Percentiles rank a stretch among this genome's conserved stretches.
phyloP scores from a whole-genome alignment of 768 basidiomycete genomes.

The Sporobolomyces phaffii region DNA sequence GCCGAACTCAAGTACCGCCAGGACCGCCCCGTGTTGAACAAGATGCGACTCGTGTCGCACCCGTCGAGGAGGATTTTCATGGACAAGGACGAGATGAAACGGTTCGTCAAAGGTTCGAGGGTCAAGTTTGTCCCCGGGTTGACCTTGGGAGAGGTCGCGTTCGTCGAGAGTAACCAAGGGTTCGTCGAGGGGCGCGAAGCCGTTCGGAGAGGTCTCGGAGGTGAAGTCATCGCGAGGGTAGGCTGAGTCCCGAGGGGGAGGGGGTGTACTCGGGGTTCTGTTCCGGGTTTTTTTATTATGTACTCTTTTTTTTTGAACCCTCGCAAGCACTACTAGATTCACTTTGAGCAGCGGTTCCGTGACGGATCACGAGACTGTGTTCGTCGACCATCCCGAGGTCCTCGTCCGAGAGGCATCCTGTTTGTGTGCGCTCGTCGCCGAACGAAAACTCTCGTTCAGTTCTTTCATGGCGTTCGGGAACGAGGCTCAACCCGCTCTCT shows the following conservation, averaged over 20 bases:
- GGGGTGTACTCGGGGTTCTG: too few relatives aligned
- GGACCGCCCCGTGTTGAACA: conserved; percentile 71
- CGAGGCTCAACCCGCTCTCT: too few relatives aligned
- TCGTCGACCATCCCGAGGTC: too few relatives aligned
- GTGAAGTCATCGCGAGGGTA: conserved; percentile 58
- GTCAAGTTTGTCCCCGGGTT: conserved; percentile 75
- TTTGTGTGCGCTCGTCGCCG: too few relatives aligned
- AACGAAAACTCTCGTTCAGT: too few relatives aligned
- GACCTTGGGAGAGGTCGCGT: conserved; percentile 85
- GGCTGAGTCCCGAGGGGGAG: conserved; percentile 2
- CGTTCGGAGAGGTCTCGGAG: conserved; percentile 64
- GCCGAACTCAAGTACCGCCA: conserved; percentile 88
- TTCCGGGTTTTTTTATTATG: too few relatives aligned
- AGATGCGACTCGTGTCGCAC: conserved; percentile 75
- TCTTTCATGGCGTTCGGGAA: too few relatives aligned
- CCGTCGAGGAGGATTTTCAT: conserved; percentile 77
- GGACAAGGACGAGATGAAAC: conserved; percentile 63
- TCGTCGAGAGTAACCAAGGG: conserved; percentile 67
- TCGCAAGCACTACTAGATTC: too few relatives aligned
- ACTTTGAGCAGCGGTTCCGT: too few relatives aligned
- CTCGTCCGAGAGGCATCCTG: too few relatives aligned
- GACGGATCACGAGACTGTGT: too few relatives aligned
- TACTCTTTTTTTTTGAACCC: too few relatives aligned
- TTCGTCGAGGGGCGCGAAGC: conserved; percentile 95
- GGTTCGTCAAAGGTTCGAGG: conserved; percentile 73